Evolutionary conservation across 1,139 yeast species (phyloP).

Genomic region (Suhomyces maxii): DNA sequence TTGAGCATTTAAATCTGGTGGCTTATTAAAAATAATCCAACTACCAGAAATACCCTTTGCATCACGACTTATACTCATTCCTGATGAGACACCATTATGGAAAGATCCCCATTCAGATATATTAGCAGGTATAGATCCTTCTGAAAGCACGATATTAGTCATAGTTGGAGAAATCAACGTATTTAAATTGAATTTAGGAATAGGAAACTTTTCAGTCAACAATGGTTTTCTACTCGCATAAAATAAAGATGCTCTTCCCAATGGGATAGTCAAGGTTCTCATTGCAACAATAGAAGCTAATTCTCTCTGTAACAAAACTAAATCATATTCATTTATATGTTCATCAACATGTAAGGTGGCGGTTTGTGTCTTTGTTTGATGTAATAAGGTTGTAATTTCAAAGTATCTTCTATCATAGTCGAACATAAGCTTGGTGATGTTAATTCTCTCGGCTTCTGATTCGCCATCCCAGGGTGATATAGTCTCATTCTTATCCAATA

Average conservation of each 20-base stretch:
- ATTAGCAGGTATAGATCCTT: slow-evolving; percentile 51
- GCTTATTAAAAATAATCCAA: slow-evolving; percentile 89
- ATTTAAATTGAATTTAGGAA: slow-evolving; percentile 72
- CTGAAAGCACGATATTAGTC: slow-evolving; percentile 62
- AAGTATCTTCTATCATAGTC: slow-evolving; percentile 76
- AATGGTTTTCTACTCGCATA: slow-evolving; percentile 75
- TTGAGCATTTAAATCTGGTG: slow-evolving; percentile 67
- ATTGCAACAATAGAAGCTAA: slow-evolving; percentile 64
- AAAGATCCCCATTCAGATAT: slow-evolving; percentile 81
- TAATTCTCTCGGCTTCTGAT: slow-evolving; percentile 63
- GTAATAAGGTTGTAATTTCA: slow-evolving; percentile 71
- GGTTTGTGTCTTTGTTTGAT: slow-evolving; percentile 65
- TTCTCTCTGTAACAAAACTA: slow-evolving; percentile 58
- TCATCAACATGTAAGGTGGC: slow-evolving; percentile 43
- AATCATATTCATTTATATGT: slow-evolving; percentile 54
- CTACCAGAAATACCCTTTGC: slow-evolving; percentile 80
- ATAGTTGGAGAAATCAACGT: slow-evolving; percentile 67
- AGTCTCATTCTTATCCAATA: slow-evolving; percentile 49
- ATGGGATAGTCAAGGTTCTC: slow-evolving; percentile 73
- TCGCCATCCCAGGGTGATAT: slow-evolving; percentile 64
- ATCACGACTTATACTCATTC: slow-evolving; percentile 69
- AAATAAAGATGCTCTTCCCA: slow-evolving; percentile 75
- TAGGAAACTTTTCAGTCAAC: slow-evolving; percentile 80
- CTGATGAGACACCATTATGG: slow-evolving; percentile 90
- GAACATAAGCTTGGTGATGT: slow-evolving; percentile 70